Conservation (phyloP, 2,329 filamentous ascomycete species). For the Pseudocercospora macadamiae region DNA sequence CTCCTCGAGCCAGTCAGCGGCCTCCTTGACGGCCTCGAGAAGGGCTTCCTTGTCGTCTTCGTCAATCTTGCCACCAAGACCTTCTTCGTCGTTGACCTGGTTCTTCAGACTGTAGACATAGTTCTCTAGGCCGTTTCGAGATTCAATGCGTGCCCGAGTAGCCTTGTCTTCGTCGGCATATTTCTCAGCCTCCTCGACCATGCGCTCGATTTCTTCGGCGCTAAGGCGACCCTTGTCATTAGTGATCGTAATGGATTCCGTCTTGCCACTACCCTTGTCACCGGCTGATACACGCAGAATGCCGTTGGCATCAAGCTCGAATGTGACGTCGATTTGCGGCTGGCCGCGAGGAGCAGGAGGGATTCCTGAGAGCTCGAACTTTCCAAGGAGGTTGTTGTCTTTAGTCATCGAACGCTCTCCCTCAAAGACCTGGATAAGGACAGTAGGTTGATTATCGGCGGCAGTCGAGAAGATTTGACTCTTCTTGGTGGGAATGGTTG, state of each 20-base stretch:
- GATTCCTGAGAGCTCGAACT: slow-evolving; percentile 97
- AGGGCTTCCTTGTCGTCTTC: slow-evolving; percentile 98
- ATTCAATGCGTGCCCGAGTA: slow-evolving; percentile 93
- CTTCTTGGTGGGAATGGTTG: slow-evolving; percentile 99
- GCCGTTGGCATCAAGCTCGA: slow-evolving; percentile 97
- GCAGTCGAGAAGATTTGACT: slow-evolving; percentile 97
- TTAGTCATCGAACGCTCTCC: slow-evolving; percentile 70
- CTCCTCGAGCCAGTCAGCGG: slow-evolving; percentile 95
- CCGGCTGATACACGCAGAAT: slow-evolving; percentile 94
- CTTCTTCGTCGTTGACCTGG: slow-evolving; percentile 96
- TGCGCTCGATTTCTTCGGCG: slow-evolving; percentile 97
- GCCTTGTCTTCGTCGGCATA: slow-evolving; percentile 99
- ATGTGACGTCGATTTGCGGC: slow-evolving; percentile 97
- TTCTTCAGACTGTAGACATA: slow-evolving; percentile 99
- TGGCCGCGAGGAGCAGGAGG: slow-evolving; percentile 93
- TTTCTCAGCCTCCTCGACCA: slow-evolving; percentile 98
- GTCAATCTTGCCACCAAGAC: slow-evolving; percentile 96
- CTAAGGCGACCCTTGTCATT: slow-evolving; percentile 99
- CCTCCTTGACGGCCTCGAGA: slow-evolving; percentile 94
- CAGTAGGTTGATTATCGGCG: slow-evolving; percentile 95
- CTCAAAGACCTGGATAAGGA: slow-evolving; percentile 99
- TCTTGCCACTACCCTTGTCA: slow-evolving; percentile 98
- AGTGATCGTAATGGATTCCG: slow-evolving; percentile 96
- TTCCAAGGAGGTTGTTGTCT: slow-evolving; percentile 84
- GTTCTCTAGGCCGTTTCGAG: slow-evolving; percentile 96